Evolutionary conservation across 2,329 filamentous ascomycete species (phyloP), one percentile per base, ranked within the genome.

Genomic region (Pyrenophora graminea): DNA sequence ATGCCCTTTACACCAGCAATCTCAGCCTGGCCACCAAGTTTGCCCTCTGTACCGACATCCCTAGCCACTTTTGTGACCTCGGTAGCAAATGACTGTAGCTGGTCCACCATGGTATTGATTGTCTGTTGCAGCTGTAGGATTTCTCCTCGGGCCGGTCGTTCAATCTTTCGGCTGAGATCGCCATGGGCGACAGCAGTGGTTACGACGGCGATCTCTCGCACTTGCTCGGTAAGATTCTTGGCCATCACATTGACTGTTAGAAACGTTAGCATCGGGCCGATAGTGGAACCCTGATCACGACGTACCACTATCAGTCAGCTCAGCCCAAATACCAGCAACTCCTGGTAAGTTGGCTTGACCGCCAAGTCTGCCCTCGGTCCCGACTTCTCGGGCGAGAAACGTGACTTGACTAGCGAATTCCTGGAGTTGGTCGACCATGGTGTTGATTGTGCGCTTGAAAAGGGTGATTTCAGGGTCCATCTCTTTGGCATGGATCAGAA

Each of bases 381-480:
- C 93, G 79, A 97, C 93, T 75, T 97, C 93, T 73, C 91, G 89
- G 45, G 93, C 93, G 62, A 97, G 87, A 62, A 91, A 88, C 30
- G 93, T 97, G 67, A 97, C 93, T 77, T 97, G 92, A 74, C 90
- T 95, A 59, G 93, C 93, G 74, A 97, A 97, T 53, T 95, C 90
- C 72, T 97, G 92, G 53, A 97, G 82, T 75, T 97, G 93, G 71
- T 97, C 93, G 85, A 97, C 96, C 93, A 97, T 97, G 62, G 90
- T 95, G 74, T 97, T 97, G 78, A 97, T 97, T 56, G 93, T 97
- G 66, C 91, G 87, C 78, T 97, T 97, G 80, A 97, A 97, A 8
- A 91, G 92, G 23, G 91, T 94, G 68, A 97, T 97, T 80, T 97
- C 93, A 23, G 92, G 91, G 80, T 97, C 93, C 88, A 97, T 94